Conservation (phyloP, 495 filamentous ascomycete species). For the Daldinia concentrica region DNA sequence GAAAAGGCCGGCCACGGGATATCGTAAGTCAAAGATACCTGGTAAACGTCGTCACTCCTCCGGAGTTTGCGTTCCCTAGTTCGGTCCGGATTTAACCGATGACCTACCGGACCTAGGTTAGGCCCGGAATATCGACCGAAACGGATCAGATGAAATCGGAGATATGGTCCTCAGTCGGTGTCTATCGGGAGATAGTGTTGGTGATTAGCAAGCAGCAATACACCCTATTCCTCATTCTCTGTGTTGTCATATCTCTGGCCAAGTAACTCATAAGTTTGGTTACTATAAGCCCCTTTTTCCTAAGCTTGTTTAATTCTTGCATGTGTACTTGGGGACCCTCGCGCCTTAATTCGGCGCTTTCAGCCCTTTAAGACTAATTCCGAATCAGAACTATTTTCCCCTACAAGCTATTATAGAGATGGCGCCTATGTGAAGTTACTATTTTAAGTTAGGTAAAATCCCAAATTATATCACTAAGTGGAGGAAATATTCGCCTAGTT, state of each 20-base stretch:
- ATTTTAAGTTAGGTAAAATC: no score
- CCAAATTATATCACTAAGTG: no score
- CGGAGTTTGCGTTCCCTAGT: conserved; percentile 1
- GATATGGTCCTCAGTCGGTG: background rate
- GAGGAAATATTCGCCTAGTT: no score
- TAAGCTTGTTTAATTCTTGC: no score
- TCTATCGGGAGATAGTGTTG: background rate
- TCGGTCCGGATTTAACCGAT: conserved; percentile 1
- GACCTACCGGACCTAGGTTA: background rate
- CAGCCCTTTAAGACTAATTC: no score
- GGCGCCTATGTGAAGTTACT: no score
- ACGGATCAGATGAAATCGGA: background rate
- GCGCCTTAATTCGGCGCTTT: no score
- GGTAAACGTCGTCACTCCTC: background rate
- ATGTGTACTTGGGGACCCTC: no score
- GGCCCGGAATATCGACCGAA: background rate
- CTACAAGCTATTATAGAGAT: no score
- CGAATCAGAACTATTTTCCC: no score
- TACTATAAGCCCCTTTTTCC: background rate
- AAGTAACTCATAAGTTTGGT: background rate
- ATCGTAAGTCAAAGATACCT: background rate
- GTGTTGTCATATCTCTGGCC: background rate
- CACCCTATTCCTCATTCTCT: background rate
- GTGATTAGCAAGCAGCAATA: background rate
- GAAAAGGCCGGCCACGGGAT: background rate